Conservation (phyloP, 2,329 filamentous ascomycete genomes). For the Pleomassaria siparia region DNA sequence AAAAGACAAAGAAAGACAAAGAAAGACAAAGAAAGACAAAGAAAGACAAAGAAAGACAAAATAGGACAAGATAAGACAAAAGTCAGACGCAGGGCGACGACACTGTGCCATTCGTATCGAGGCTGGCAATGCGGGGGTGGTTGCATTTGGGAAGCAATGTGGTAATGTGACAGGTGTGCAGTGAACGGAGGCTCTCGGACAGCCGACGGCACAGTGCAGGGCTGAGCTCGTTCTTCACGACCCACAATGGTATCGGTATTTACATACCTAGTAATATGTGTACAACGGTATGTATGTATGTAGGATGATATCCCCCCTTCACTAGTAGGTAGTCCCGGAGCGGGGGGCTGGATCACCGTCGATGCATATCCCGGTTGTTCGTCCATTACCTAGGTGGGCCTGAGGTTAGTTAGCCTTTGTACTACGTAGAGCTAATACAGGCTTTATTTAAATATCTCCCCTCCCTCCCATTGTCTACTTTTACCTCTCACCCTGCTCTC, state of each 20-base stretch:
- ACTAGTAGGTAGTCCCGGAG: too few relatives aligned
- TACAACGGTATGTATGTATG: too few relatives aligned
- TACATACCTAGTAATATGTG: too few relatives aligned
- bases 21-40: too few relatives aligned
- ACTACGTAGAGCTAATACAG: neutral
- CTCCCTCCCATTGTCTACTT: conserved; percentile 12
- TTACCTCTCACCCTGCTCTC: neutral
- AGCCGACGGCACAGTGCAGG: conserved; percentile 16
- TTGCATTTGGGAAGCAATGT: conserved; percentile 20
- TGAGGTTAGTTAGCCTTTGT: too few relatives aligned
- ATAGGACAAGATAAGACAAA: neutral
- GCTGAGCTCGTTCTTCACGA: conserved; percentile 21
- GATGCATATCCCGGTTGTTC: conserved; percentile 6
- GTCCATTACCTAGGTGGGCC: conserved; percentile 18
- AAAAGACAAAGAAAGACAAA: too few relatives aligned
- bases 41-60: neutral
- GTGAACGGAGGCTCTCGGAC: conserved; percentile 3
- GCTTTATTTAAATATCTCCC: conserved; percentile 24
- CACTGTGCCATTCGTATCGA: conserved; percentile 1
- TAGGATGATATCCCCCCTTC: too few relatives aligned
- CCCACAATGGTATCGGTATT: too few relatives aligned
- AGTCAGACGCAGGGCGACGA: conserved; percentile 11
- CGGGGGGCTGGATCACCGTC: conserved; percentile 20
- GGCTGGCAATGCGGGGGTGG: conserved; percentile 10
- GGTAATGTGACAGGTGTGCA: neutral